Evolutionary conservation across 306 rosid species (phyloP), one percentile per base, ranked within the genome.

Genomic region (Castanea sativa): DNA sequence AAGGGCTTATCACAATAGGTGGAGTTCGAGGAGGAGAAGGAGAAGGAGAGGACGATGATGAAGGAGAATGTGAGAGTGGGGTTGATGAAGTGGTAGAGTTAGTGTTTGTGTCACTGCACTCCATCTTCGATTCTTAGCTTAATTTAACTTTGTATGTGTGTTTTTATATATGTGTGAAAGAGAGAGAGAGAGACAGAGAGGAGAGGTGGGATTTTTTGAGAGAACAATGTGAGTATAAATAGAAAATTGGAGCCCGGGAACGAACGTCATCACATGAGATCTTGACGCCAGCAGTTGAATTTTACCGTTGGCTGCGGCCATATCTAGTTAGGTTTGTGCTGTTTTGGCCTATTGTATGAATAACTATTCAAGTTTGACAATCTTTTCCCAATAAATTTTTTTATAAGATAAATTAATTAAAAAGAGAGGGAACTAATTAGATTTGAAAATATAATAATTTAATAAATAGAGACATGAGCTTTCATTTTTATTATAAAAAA

Each of bases 1-100:
- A 94, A 55, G 98, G 98, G 55, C 89, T 94, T 29, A 89, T 73
- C 13, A 94, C 85, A 15, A 89, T 73, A 14, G 83, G 84, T 11
- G 81, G 88, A 9, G 10, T 5, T 15, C 56, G 81, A 58, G 6
- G 27, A 13, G 80, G 77, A 4, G 80, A 65, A n/a, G 57, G 27
- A 10, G 91, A 82, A 45, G 85, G 73, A 16, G 89, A 80, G 51
- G 85, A 75, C 0, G 90, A 78, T 0, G 84, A 75, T 71, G 94
- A 29, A 8, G 84, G 78, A 73, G 89, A 79, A 3, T 67, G 82
- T 71, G 88, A 81, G 45, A 82, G 23, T 41, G 78, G 84, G 21
- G 77, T 83, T 77, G 83, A 79, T 1, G 89, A 78, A 58, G 79
- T 61, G 9, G 76, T 52, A 1, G 51, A 41, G 45, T 41, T 41